Percentiles rank a stretch among this genome's conserved stretches.
phyloP scores from a whole-genome alignment of 768 basidiomycete genomes.

The Kwoniella pini region DNA sequence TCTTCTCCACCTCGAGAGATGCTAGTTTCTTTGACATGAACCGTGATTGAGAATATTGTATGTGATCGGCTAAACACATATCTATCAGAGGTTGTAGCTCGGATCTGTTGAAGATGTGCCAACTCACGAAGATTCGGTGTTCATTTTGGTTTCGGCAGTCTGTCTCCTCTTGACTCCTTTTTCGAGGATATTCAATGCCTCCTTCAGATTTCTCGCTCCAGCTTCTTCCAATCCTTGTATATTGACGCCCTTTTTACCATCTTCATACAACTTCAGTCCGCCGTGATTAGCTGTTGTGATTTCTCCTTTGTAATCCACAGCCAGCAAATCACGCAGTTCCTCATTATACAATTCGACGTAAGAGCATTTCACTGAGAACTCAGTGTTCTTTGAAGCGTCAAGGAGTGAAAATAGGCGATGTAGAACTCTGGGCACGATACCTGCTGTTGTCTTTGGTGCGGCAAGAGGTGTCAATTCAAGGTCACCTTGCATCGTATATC shows the following conservation, averaged over 20 bases:
- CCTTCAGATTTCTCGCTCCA: slow-evolving; percentile 74
- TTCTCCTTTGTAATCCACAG: slow-evolving; percentile 63
- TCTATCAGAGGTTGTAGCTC: background rate
- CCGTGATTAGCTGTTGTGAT: slow-evolving; percentile 17
- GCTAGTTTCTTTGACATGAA: slow-evolving; percentile 83
- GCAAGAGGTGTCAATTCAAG: slow-evolving; percentile 64
- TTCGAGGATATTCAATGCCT: slow-evolving; percentile 77
- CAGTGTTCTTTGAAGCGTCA: slow-evolving; percentile 66
- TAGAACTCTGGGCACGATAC: slow-evolving; percentile 92
- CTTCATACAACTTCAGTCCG: slow-evolving; percentile 89
- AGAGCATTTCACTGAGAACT: slow-evolving; percentile 90
- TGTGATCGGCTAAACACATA: slow-evolving; percentile 62
- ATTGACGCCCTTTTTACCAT: slow-evolving; percentile 78
- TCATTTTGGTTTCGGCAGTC: slow-evolving; percentile 94
- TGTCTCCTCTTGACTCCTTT: slow-evolving; percentile 90
- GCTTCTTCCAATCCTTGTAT: slow-evolving; percentile 95
- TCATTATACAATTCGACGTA: slow-evolving; percentile 98
- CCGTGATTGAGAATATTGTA: slow-evolving; percentile 93
- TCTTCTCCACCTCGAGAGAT: slow-evolving; percentile 70
- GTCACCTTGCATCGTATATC: slow-evolving; percentile 97
- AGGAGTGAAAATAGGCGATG: slow-evolving; percentile 88
- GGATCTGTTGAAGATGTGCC: background rate
- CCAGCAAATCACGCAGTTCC: slow-evolving; percentile 89
- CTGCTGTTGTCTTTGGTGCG: slow-evolving; percentile 76
- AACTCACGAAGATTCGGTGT: slow-evolving; percentile 62